phyloP scores from a whole-genome alignment of 83 land plant genomes.

The Diphasiastrum complanatum region DNA sequence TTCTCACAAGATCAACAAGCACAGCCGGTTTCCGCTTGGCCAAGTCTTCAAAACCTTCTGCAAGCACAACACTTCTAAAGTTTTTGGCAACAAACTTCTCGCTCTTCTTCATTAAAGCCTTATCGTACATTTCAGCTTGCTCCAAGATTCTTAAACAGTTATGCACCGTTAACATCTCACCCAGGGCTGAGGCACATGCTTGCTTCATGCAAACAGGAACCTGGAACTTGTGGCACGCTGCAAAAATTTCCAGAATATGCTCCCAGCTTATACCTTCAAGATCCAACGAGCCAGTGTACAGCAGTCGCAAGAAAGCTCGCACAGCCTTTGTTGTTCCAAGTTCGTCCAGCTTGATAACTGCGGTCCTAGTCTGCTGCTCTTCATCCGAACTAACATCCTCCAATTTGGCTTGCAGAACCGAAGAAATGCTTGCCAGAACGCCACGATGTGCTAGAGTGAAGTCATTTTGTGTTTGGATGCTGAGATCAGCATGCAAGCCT shows the following conservation, averaged over 20 bases:
- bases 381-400: too few relatives aligned
- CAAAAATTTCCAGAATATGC: neutral
- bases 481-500: too few relatives aligned
- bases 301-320: neutral
- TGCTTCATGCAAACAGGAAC: neutral
- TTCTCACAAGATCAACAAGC: neutral
- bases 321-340: neutral
- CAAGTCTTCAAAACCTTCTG: neutral
- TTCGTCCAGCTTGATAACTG: neutral
- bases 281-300: neutral
- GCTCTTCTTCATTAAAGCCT: neutral
- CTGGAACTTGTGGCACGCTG: slow-evolving; percentile 1
- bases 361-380: too few relatives aligned
- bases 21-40: neutral
- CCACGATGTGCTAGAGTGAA: too few relatives aligned
- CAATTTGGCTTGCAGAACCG: too few relatives aligned
- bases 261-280: neutral
- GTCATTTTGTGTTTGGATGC: too few relatives aligned
- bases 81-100: neutral
- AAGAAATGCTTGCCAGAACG: too few relatives aligned
- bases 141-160: neutral
- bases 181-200: neutral
- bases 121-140: neutral
- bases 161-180: neutral
- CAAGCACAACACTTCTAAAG: slow-evolving; percentile 1